Percentiles rank a stretch among this genome's conserved stretches.
Conservation (phyloP, 108 stramenopile genomes). For the Pseudonitzschia pungens region DNA sequence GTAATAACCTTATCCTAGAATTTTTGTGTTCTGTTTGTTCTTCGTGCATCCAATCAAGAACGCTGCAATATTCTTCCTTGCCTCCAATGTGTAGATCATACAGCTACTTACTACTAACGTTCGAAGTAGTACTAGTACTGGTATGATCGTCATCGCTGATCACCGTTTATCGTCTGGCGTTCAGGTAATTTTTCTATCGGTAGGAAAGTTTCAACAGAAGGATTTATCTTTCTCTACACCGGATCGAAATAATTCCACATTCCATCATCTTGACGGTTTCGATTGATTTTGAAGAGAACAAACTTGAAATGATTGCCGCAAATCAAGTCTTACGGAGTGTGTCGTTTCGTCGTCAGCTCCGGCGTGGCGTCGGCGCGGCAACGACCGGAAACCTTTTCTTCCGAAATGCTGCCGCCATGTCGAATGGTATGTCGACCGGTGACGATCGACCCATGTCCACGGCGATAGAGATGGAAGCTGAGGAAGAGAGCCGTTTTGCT, state of each 20-base stretch:
- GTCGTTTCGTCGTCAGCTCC: background rate
- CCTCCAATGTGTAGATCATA: background rate
- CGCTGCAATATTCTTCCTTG: background rate
- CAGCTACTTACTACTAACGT: background rate
- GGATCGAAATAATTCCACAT: too few species aligned
- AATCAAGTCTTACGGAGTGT: background rate
- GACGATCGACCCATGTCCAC: conserved; percentile 3
- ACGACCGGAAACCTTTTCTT: background rate
- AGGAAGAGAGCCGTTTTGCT: conserved; percentile 46
- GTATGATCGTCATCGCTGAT: background rate
- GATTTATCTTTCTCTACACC: too few species aligned
- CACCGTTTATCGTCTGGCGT: background rate
- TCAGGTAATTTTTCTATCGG: too few species aligned
- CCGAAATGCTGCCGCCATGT: too few species aligned
- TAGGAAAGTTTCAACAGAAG: too few species aligned
- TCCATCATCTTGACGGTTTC: too few species aligned
- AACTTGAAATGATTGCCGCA: conserved; percentile 4
- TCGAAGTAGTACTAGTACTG: too few species aligned
- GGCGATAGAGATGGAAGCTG: background rate
- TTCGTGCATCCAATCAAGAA: background rate
- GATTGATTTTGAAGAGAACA: background rate
- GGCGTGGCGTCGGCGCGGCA: background rate
- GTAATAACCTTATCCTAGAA: too few species aligned
- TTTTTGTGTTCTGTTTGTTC: too few species aligned
- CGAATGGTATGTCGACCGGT: background rate